Base-by-base conservation (phyloP, 192 early-diverging fungal species). In the Coemansia sp. region DNA sequence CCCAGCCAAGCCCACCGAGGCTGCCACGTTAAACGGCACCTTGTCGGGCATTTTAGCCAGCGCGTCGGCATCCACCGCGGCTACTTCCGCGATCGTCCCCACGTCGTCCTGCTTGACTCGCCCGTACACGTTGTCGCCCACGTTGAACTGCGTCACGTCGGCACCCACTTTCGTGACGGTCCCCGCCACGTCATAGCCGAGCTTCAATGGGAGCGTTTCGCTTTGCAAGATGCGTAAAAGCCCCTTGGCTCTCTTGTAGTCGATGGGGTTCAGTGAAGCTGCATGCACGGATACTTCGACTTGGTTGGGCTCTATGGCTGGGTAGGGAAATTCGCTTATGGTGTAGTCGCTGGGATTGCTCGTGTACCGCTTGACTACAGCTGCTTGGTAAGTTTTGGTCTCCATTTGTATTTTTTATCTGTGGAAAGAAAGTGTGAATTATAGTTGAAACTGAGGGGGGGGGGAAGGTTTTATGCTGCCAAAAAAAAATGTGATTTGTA, bases 181-280 rank as follows among this genome's bases (percentile, higher is more conserved):
- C 12, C 84, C 84, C 0, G 81, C 63, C 2, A 79, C 67, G 55
- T 85, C 84, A 60, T 73, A 77, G 3, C 84, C 84, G 32, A 82
- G 69, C 11, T 52, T 40, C 6, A 77, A 44, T 30, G 84, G 84
- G 38, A 71, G 71, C 11, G 17, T 18, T 14, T 69, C 71, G 1
- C 67, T 58, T 10, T 66, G 21, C 14, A 64, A 9, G 11, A 74
- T 40, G 17, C 67, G 54, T 6, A 83, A 15, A 51, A 52, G 52
- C 28, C 82, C 82, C 31, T 61, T 50, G 10, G 68, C 77, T 30
- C 67, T 67, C 62, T 83, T 81, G 38, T 53, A 76, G 60, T 83
- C 82, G 51, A 83, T 69, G 5, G 75, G 80, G 77, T 83, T 83
- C 37, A 83, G 50, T 16, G 78, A 69, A 11, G 72, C 82, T 0